Evolutionary conservation across 176 grass and related monocot species (phyloP).

Genomic region (Oryza nivara): DNA sequence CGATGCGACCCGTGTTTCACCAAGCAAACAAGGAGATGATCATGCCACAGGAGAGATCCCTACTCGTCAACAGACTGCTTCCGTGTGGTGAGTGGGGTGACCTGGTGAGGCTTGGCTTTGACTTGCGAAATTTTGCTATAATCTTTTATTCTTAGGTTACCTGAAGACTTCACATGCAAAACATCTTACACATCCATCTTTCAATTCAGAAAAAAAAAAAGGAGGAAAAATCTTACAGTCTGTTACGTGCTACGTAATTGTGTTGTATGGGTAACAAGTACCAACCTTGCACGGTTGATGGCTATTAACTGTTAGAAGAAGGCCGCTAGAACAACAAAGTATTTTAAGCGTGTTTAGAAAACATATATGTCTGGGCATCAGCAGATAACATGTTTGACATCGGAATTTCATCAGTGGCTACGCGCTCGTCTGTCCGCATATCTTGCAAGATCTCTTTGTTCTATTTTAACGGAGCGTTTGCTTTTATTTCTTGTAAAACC

Average conservation of each 20-base stretch:
- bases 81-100: not conserved
- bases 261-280: not conserved
- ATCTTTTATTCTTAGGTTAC: not conserved
- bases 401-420: too few species aligned
- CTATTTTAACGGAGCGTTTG: too few species aligned
- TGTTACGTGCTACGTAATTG: not conserved
- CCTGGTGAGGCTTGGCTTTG: not conserved
- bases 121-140: not conserved
- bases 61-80: not conserved
- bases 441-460: too few species aligned
- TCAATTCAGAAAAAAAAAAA: too few species aligned
- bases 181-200: not conserved
- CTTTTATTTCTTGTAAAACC: too few species aligned
- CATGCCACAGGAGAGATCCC: conserved; percentile 20
- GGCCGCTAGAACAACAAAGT: too few species aligned
- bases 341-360: too few species aligned
- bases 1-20: not conserved
- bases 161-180: not conserved
- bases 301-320: not conserved
- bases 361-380: too few species aligned
- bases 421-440: too few species aligned
- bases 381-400: too few species aligned
- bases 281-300: not conserved
- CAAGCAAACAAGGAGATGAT: not conserved
- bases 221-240: too few species aligned